These are phyloP conservation scores for Astrocystis sublimbata DNA, from an alignment of 495 filamentous ascomycete species.

Conservation along the genomic window DNA sequence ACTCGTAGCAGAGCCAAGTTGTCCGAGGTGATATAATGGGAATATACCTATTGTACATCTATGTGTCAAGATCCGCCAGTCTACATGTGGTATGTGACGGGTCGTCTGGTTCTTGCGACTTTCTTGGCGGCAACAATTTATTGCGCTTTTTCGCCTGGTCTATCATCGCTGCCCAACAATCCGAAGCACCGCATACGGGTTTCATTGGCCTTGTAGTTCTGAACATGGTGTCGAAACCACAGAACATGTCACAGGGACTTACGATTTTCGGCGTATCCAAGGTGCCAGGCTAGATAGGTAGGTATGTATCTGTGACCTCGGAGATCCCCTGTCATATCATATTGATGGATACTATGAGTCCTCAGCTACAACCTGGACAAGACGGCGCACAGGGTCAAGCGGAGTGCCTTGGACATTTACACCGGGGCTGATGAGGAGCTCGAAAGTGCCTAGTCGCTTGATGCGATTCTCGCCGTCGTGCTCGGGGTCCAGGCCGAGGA, in stretches of 20 bases:
- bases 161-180: not conserved
- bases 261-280: no score
- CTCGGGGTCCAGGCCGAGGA: constrained; percentile 33
- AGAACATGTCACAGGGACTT: no score
- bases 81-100: not conserved
- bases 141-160: not conserved
- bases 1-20: no score
- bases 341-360: constrained; percentile 8
- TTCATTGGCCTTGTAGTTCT: no score
- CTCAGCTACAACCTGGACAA: constrained; percentile 36
- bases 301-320: no score
- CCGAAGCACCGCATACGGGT: not conserved
- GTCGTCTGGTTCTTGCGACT: not conserved
- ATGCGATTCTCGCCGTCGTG: constrained; percentile 35
- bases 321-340: no score
- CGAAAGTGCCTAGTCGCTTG: constrained; percentile 43
- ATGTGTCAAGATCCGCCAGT: not conserved
- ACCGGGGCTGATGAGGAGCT: constrained; percentile 32
- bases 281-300: no score
- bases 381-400: constrained; percentile 32
- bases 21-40: no score
- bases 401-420: constrained; percentile 9
- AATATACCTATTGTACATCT: constrained; percentile 28
- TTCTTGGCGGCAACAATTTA: not conserved
- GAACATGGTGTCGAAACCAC: no score